A percentile compares a stretch with the other conserved stretches of the same genome.
These are phyloP conservation scores for Lepidopterella palustris DNA, from an alignment of 495 filamentous ascomycete genomes.

Conservation along the genomic window DNA sequence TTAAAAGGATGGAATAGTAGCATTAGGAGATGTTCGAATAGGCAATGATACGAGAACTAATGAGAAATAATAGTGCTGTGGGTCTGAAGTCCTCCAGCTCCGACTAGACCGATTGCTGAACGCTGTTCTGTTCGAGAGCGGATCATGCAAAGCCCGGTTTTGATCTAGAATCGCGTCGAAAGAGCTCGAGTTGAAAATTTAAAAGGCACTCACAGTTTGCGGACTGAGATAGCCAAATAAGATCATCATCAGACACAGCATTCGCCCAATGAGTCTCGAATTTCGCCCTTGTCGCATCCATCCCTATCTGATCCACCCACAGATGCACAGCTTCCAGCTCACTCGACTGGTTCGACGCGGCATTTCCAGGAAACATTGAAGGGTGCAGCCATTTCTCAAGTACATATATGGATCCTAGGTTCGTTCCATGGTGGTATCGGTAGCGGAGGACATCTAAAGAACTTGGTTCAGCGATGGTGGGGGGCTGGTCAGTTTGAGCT, in stretches of 20 bases:
- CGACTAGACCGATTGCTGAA: no score
- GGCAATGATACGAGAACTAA: no score
- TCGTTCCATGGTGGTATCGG: conserved; percentile 51
- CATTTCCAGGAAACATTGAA: conserved; percentile 38
- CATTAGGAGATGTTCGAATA: neutral
- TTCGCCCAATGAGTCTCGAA: conserved; percentile 48
- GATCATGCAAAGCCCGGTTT: neutral
- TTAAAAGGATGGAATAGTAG: neutral
- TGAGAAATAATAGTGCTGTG: no score
- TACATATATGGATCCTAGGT: conserved; percentile 51
- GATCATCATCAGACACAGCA: conserved; percentile 42
- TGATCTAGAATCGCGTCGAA: no score
- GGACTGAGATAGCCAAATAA: conserved; percentile 41
- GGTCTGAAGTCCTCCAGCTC: no score
- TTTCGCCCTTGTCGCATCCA: conserved; percentile 41
- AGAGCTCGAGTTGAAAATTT: neutral
- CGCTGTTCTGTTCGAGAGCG: neutral
- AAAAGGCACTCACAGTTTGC: conserved; percentile 34
- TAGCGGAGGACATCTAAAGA: conserved; percentile 44
- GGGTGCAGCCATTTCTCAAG: conserved; percentile 49
- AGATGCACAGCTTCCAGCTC: conserved; percentile 46
- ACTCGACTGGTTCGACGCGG: conserved; percentile 31
- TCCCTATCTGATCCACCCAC: conserved; percentile 38
- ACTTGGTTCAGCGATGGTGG: conserved; percentile 36
- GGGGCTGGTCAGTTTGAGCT: conserved; percentile 17